Evolutionary conservation across 805 yeast species (phyloP), one percentile per base, ranked within the genome.

Genomic region (Metschnikowia shivogae): DNA sequence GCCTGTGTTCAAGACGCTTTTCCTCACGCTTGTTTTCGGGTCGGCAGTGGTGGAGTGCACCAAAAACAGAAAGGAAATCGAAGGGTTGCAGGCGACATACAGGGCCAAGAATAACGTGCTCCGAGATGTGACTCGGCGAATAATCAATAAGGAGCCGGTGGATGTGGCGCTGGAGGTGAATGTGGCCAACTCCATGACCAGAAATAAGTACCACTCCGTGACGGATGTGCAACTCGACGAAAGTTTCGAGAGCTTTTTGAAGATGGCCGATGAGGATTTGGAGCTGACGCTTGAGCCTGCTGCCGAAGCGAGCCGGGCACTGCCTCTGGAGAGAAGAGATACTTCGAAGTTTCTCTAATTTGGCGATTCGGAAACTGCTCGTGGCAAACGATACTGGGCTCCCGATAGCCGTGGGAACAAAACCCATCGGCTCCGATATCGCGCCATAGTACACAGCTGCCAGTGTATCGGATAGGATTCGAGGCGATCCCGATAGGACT

Each of bases 31-130:
- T 13, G 50, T 70, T 10, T 67, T 72, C 51, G 74, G 75, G 6
- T 67, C 80, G 2, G 71, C 72, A 4, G 77, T 73, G 4, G 65
- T 77, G 30, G 79, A 77, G 46, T 64, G 72, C 34, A 73, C 74
- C 66, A 63, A 72, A 39, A 72, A 64, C 44, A 63, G 74, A 36
- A 74, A 72, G 46, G 66, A 67, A 30, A 53, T 63, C n/a, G 81
- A 76, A 29, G 65, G 64, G 24, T 53, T 77, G 35, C 62, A 61
- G 27, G 68, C 67, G 27, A 67, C 67, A 14, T 74, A 75, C 50
- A 52, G 54, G 7, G 56, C 70, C 31, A 68, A 73, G 51, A 62
- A 65, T 41, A 44, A 37, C 3, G 59, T 70, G 13, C 52, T 72
- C 27, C 53, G 58, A 22, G 74, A 67, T 6, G 53, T 70, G 2